phyloP scores from a whole-genome alignment of 2,329 filamentous ascomycete genomes.

The Nemania bipapillata region DNA sequence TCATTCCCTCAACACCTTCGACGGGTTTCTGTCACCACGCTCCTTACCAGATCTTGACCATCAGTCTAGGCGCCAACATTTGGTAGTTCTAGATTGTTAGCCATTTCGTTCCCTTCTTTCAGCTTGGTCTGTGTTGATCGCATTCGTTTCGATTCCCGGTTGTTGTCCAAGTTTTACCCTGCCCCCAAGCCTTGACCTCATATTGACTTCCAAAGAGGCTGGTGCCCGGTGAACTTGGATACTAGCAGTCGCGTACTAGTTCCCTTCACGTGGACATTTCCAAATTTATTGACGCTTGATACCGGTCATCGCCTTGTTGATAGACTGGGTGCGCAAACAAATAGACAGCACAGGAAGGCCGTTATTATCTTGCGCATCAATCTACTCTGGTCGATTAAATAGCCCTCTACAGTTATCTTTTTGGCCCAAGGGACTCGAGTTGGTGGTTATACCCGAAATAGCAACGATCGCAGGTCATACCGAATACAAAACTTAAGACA shows the following conservation, averaged over 20 bases:
- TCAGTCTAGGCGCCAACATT: conserved; percentile 36
- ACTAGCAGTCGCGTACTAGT: conserved; percentile 25
- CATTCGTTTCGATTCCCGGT: conserved; percentile 44
- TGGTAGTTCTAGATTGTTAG: conserved; percentile 42
- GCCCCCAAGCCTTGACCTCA: conserved; percentile 39
- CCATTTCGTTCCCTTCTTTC: conserved; percentile 45
- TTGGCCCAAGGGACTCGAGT: neutral
- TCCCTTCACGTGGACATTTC: conserved; percentile 15
- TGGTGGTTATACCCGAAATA: conserved; percentile 1
- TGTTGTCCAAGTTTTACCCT: conserved; percentile 24
- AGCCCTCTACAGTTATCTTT: neutral
- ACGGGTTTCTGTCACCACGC: conserved; percentile 46
- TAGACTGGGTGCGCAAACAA: conserved; percentile 18
- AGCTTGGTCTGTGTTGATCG: conserved; percentile 48
- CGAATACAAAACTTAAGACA: neutral
- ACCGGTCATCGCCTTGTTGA: neutral
- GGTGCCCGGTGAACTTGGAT: conserved; percentile 36
- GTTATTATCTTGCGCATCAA: conserved; percentile 1
- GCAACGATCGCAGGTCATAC: conserved; percentile 3
- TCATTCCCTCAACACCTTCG: conserved; percentile 36
- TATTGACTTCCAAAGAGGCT: conserved; percentile 37
- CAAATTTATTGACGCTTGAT: conserved; percentile 10
- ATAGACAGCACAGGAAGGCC: conserved; percentile 14
- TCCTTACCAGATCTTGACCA: conserved; percentile 43
- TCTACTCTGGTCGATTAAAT: neutral